Base-by-base conservation (phyloP, 2,329 filamentous ascomycete species). In the Aspergillus tubingensis region DNA sequence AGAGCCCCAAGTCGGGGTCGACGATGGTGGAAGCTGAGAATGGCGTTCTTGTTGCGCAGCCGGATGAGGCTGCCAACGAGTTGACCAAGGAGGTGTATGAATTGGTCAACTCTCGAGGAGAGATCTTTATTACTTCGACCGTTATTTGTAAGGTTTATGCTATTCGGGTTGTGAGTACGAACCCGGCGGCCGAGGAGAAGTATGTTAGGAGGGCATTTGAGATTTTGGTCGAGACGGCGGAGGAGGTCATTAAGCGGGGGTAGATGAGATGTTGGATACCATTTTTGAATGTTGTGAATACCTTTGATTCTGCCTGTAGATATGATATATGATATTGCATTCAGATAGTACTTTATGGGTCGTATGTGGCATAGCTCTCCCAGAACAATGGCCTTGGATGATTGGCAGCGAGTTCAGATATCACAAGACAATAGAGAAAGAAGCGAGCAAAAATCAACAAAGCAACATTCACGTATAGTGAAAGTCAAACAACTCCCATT, bases 81-180 rank as follows among this genome's bases (percentile, higher is more conserved):
- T 71, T 90, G 10, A 96, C 92, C 0, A 89, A 89, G 75, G 82
- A 83, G 58, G 85, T 96, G 11, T 94, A 91, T 68, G 90, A 95
- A 69, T 75, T 81, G 23, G 84, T 96, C 27, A 94, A 96, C 68
- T 80, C 81, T 3, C 80, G 84, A 7, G 91, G 91, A 1, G 86
- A 91, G 74, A 90, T 96, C 58, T 97, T 91, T 76, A 79, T 97
- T 23, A 97, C 92, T 0, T 89, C 87, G 44, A 90, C 88, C 1
- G 85, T 92, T 4, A 82, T 96, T 11, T 86, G 85, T 8, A 90
- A 87, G 1, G 81, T 87, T 19, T 91, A 91, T 74, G 88, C 90
- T 1, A 96, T 98, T 62, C 83, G 94, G 0, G 86, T 97, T 39
- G 89, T 94, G 21, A 92, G 91, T 59, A 88, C 85, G 0, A 91